Percentiles rank a stretch among this genome's conserved stretches.
These are phyloP conservation scores for Fusarium tupiense DNA, from an alignment of 2,329 filamentous ascomycete genomes.

Conservation along the genomic window DNA sequence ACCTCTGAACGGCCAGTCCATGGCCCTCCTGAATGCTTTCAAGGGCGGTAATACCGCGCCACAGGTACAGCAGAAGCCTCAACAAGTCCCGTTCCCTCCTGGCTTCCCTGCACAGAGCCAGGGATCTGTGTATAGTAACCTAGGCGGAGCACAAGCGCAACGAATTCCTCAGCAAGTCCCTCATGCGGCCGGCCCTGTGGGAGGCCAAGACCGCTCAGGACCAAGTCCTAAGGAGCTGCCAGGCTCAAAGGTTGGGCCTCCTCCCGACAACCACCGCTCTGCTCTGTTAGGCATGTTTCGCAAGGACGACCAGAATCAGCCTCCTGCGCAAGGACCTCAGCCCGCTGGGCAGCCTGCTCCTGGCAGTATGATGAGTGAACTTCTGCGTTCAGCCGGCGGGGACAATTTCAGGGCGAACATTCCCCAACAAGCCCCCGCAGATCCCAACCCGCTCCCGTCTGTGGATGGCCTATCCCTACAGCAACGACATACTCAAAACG, in stretches of 20 bases:
- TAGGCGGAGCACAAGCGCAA: slow-evolving; percentile 13
- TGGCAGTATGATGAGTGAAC: slow-evolving; percentile 35
- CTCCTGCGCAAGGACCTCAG: slow-evolving; percentile 13
- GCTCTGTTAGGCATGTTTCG: slow-evolving; percentile 66
- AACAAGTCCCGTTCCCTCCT: slow-evolving; percentile 16
- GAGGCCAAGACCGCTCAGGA: slow-evolving; percentile 25
- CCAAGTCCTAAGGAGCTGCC: slow-evolving; percentile 44
- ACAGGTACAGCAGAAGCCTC: slow-evolving; percentile 36
- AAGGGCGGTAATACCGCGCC: slow-evolving; percentile 44
- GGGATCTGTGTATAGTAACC: slow-evolving; percentile 14
- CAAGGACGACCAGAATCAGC: slow-evolving; percentile 42
- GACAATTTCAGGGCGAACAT: slow-evolving; percentile 16
- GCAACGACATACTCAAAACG: slow-evolving; percentile 14
- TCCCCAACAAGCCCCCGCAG: slow-evolving; percentile 23
- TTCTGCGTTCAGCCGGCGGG: slow-evolving; percentile 29
- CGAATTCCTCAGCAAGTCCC: slow-evolving; percentile 12
- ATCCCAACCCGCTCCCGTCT: slow-evolving; percentile 27
- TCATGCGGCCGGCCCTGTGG: slow-evolving; percentile 7
- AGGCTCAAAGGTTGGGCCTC: slow-evolving; percentile 39
- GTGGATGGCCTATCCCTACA: slow-evolving; percentile 38
- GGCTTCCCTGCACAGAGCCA: slow-evolving; percentile 22
- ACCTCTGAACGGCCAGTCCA: slow-evolving; percentile 54
- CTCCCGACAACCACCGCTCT: slow-evolving; percentile 54
- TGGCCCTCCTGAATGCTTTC: slow-evolving; percentile 58
- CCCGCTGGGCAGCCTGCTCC: slow-evolving; percentile 11